phyloP scores from a whole-genome alignment of 768 basidiomycete genomes.

The Chalciporus sphaerocephalus region DNA sequence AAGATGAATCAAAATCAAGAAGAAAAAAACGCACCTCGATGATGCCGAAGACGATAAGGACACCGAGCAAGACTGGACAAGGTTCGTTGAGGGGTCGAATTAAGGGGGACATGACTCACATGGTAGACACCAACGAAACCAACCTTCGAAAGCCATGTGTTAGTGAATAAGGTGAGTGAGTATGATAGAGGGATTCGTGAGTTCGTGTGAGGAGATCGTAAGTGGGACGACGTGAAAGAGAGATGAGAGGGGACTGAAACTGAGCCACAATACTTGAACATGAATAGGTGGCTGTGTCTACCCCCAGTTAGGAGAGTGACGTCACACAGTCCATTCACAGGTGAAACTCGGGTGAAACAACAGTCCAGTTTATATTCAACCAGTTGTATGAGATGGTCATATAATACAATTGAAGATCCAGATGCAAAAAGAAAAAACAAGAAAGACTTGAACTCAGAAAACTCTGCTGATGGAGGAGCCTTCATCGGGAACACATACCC shows the following conservation, averaged over 20 bases:
- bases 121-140: slow-evolving; percentile 52
- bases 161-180: slow-evolving; percentile 6
- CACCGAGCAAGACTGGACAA: slow-evolving; percentile 49
- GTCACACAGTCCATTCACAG: slow-evolving; percentile 3
- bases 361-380: slow-evolving; percentile 1
- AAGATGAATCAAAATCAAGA: neutral
- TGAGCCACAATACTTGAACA: slow-evolving; percentile 22
- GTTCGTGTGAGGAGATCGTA: slow-evolving; percentile 24
- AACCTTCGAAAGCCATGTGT: slow-evolving; percentile 36
- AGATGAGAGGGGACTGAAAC: slow-evolving; percentile 3
- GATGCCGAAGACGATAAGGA: slow-evolving; percentile 51
- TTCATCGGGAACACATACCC: slow-evolving; percentile 53
- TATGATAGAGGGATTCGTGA: slow-evolving; percentile 25
- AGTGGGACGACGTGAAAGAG: neutral
- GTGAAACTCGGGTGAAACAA: neutral
- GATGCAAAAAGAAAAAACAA: neutral
- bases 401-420: slow-evolving; percentile 18
- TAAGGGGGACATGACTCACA: slow-evolving; percentile 34
- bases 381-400: slow-evolving; percentile 4
- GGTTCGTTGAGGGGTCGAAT: neutral
- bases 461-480: slow-evolving; percentile 31
- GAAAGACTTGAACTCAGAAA: slow-evolving; percentile 16
- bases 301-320: slow-evolving; percentile 18
- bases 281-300: slow-evolving; percentile 19
- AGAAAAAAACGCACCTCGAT: slow-evolving; percentile 48